A percentile compares a stretch with the other conserved stretches of the same genome.
Conservation (phyloP, 306 rosid genomes). For the Biancaea sappan region DNA sequence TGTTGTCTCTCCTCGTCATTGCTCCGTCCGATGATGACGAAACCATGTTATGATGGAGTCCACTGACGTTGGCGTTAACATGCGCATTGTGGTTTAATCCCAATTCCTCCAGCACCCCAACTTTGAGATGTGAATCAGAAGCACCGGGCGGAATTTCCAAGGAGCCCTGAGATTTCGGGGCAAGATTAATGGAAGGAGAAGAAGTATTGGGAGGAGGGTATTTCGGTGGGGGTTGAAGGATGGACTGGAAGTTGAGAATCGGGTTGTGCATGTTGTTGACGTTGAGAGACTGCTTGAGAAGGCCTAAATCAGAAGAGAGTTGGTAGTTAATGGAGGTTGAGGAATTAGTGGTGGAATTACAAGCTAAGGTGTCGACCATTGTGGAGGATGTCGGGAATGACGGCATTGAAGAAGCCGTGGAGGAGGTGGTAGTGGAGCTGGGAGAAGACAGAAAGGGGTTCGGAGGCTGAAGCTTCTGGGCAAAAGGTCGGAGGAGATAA, state of each 20-base stretch:
- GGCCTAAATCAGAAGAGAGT: constrained; percentile 29
- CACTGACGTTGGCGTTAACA: constrained; percentile 29
- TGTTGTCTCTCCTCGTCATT: constrained; percentile 30
- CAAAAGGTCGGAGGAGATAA: constrained; percentile 76
- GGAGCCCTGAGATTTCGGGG: constrained; percentile 39
- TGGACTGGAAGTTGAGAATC: constrained; percentile 64
- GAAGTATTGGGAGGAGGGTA: constrained; percentile 32
- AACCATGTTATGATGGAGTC: constrained; percentile 40
- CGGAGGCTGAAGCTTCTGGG: constrained; percentile 57
- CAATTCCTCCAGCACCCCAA: constrained; percentile 56
- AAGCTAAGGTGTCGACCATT: constrained; percentile 41
- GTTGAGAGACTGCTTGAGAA: constrained; percentile 38
- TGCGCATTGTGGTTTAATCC: constrained; percentile 52
- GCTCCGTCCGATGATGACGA: constrained; percentile 42
- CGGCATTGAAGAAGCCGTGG: constrained; percentile 22
- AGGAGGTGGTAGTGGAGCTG: constrained; percentile 4
- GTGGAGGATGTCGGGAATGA: constrained; percentile 36
- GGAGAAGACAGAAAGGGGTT: constrained; percentile 15
- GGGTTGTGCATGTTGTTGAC: constrained; percentile 52
- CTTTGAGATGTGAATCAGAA: constrained; percentile 40
- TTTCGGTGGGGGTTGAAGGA: constrained; percentile 48
- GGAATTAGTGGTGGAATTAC: constrained; percentile 15
- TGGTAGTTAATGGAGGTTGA: constrained; percentile 42
- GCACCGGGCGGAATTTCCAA: constrained; percentile 38
- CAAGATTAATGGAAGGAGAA: constrained; percentile 11